phyloP scores from a whole-genome alignment of 2,329 filamentous ascomycete genomes.

The Fusarium transvaalense region DNA sequence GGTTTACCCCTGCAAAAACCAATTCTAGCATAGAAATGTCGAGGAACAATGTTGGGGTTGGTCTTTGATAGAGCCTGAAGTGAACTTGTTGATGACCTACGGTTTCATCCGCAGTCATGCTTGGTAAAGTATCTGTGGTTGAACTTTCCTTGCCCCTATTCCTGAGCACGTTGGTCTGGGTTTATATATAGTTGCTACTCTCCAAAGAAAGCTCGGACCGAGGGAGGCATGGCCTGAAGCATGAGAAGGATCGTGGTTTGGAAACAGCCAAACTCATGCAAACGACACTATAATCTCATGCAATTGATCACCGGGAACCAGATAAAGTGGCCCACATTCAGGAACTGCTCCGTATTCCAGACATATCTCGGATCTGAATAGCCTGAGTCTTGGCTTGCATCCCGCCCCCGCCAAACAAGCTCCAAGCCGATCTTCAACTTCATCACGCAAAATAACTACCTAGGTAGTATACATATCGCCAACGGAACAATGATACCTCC shows the following conservation, averaged over 20 bases:
- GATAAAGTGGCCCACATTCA: conserved; percentile 19
- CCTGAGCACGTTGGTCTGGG: not conserved
- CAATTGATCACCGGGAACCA: conserved; percentile 3
- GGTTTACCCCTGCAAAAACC: no score
- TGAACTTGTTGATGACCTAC: not conserved
- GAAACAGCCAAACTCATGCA: conserved; percentile 16
- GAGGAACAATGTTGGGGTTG: conserved; percentile 5
- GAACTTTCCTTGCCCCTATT: not conserved
- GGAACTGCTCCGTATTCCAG: conserved; percentile 6
- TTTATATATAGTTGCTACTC: not conserved
- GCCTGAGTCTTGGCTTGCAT: conserved; percentile 45
- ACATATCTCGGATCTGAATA: conserved; percentile 5
- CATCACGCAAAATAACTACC: not conserved
- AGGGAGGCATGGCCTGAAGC: not conserved
- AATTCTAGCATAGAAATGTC: no score
- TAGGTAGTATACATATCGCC: not conserved
- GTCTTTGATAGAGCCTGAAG: not conserved
- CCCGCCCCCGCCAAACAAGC: conserved; percentile 45
- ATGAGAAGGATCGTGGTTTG: conserved; percentile 7
- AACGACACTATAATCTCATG: conserved; percentile 15
- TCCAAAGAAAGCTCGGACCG: not conserved
- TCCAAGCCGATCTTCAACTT: conserved; percentile 21
- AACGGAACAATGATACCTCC: conserved; percentile 18
- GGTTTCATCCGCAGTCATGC: not conserved
- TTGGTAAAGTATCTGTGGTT: not conserved